These are phyloP conservation scores for Filobasidium floriforme DNA, from an alignment of 768 basidiomycete genomes.

Conservation along the genomic window DNA sequence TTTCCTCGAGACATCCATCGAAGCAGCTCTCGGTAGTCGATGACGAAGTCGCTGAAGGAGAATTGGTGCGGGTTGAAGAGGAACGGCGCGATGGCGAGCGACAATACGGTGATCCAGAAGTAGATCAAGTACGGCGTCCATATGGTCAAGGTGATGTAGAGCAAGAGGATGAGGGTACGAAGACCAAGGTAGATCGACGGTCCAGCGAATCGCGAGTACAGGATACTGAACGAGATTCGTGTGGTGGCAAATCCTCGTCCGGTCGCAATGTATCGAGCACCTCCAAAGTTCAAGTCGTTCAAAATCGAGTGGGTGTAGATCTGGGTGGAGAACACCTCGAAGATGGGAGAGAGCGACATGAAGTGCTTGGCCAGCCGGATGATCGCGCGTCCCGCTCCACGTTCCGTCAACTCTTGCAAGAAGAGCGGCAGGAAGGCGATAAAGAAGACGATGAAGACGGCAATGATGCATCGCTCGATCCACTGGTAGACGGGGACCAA, in stretches of 20 bases:
- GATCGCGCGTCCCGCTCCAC: conserved; percentile 85
- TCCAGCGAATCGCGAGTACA: conserved; percentile 97
- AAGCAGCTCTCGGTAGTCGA: conserved; percentile 93
- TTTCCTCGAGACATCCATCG: conserved; percentile 99
- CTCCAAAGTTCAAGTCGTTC: conserved; percentile 93
- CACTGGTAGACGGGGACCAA: conserved; percentile 85
- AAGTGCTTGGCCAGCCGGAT: conserved; percentile 91
- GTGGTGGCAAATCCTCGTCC: conserved; percentile 98
- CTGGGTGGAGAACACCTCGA: conserved; percentile 97
- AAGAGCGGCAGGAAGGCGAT: conserved; percentile 91
- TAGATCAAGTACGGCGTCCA: conserved; percentile 92
- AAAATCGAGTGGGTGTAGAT: conserved; percentile 97
- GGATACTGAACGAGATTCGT: conserved; percentile 83
- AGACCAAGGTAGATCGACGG: conserved; percentile 97
- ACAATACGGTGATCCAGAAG: conserved; percentile 93
- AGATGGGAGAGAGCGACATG: conserved; percentile 82
- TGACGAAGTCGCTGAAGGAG: conserved; percentile 89
- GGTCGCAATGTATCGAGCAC: conserved; percentile 96
- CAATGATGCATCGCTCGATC: conserved; percentile 93
- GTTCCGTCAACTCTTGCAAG: conserved; percentile 92
- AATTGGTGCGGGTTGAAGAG: conserved; percentile 99
- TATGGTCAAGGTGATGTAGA: conserved; percentile 84
- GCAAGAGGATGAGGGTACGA: conserved; percentile 79
- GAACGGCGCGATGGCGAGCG: conserved; percentile 91
- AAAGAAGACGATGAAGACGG: conserved; percentile 97